Base-by-base conservation (phyloP, 2,329 filamentous ascomycete genomes). In the Hirsutella minnesotensis region DNA sequence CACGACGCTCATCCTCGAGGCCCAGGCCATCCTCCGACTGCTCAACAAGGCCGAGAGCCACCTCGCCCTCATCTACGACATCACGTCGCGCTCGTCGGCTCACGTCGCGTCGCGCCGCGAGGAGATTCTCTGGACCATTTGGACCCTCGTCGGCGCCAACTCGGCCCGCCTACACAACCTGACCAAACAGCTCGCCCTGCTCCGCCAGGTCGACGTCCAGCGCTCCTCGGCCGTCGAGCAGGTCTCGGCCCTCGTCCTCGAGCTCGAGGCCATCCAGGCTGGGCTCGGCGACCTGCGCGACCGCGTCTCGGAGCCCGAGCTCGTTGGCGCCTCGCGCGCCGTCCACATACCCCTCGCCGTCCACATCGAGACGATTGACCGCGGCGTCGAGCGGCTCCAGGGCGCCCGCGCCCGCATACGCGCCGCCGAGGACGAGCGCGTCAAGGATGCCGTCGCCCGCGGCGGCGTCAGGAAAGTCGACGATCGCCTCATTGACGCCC, bases 121-220 rank as follows among this genome's bases (percentile, higher is more conserved):
- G 44, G 76, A 85, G 46, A 70, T 87, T 3, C 70, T 89, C 43
- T 77, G 76, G 46, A 71, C 73, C 13, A 66, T 92, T 9, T 88
- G 85, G 82, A 84, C 81, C 0, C 73, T 82, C 46, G 67, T 92
- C 13, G 86, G 86, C 38, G 82, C 73, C 18, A 86, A 89, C 57
- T 67, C 69, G 27, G 63, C 66, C 16, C 72, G 73, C 38, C 66
- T 83, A 13, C 70, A 72, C 38, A 77, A 77, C 48, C 73, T 83
- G 46, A 69, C 79, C 42, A 64, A 68, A 20, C 80, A 87, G 53
- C 68, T 89, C 7, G 57, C 62, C 3, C 69, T 90, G 4, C 69
- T 94, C 10, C 60, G 66, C 1, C 71, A 79, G 46, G 81, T 92
- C n/a, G 72, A 75, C 20, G 54, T 56, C 5, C 86, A 90, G 62